Conservation (phyloP, 176 grass and related monocot species). For the Juncus effusus region DNA sequence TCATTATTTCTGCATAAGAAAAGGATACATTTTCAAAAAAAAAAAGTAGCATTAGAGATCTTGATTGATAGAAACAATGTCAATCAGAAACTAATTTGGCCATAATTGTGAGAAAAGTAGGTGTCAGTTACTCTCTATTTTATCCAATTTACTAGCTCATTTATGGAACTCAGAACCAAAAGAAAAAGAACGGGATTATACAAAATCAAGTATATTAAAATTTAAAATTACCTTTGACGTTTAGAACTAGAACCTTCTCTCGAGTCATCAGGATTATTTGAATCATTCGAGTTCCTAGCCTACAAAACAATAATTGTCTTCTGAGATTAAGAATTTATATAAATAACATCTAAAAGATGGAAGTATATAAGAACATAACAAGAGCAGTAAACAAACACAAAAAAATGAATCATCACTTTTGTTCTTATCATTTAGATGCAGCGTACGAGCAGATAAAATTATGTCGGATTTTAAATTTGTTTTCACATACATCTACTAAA, state of each 20-base stretch:
- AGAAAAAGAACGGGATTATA: neutral
- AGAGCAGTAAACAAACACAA: too few relatives aligned
- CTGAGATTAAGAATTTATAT: too few relatives aligned
- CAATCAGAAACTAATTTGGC: constrained; percentile 3
- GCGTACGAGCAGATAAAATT: too few relatives aligned
- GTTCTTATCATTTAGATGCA: too few relatives aligned
- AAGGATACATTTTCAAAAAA: neutral
- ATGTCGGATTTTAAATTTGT: too few relatives aligned
- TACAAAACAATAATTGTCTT: constrained; percentile 7
- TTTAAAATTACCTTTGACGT: constrained; percentile 56
- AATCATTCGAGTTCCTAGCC: constrained; percentile 51
- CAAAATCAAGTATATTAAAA: neutral
- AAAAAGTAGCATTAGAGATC: neutral
- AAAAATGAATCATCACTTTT: too few relatives aligned
- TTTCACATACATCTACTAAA: too few relatives aligned
- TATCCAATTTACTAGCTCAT: too few relatives aligned
- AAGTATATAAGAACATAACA: too few relatives aligned
- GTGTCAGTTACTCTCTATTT: too few relatives aligned
- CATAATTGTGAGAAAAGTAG: neutral
- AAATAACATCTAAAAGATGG: too few relatives aligned
- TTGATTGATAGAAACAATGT: too few relatives aligned
- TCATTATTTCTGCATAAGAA: constrained; percentile 28
- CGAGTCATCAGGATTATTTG: constrained; percentile 48
- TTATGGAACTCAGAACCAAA: neutral
- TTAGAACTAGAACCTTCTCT: constrained; percentile 71